A percentile compares a stretch with the other conserved stretches of the same genome.
Evolutionary conservation across 2,329 filamentous ascomycete genomes (phyloP).

Genomic region (Diaporthe sp.): DNA sequence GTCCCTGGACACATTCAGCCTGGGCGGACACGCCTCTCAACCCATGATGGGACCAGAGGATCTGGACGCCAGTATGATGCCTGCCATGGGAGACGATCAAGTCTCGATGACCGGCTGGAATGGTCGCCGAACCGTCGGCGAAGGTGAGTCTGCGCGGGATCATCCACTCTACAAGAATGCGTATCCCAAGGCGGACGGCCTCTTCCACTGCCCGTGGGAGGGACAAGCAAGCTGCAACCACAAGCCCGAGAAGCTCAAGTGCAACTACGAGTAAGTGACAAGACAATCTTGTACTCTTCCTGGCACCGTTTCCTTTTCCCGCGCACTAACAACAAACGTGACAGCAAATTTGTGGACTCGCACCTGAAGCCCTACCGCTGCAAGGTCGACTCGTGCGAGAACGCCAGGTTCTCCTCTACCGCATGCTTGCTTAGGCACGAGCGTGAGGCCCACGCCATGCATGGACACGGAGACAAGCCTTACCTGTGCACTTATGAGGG

Average conservation of each 20-base stretch:
- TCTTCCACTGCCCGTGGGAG: slow-evolving; percentile 94
- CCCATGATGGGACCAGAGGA: slow-evolving; percentile 55
- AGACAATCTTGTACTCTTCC: not conserved
- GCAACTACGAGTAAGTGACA: slow-evolving; percentile 96
- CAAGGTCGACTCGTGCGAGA: slow-evolving; percentile 86
- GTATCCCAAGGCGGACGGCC: slow-evolving; percentile 75
- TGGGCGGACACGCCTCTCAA: slow-evolving; percentile 40
- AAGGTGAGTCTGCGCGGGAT: slow-evolving; percentile 71
- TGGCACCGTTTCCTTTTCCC: not conserved
- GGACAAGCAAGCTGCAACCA: slow-evolving; percentile 81
- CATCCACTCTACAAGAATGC: slow-evolving; percentile 80
- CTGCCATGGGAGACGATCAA: slow-evolving; percentile 52
- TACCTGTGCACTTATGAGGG: slow-evolving; percentile 89
- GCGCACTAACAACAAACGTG: slow-evolving; percentile 39
- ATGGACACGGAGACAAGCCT: slow-evolving; percentile 93
- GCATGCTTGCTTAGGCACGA: slow-evolving; percentile 95
- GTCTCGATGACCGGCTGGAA: slow-evolving; percentile 55
- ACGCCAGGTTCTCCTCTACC: slow-evolving; percentile 92
- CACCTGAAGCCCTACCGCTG: slow-evolving; percentile 97
- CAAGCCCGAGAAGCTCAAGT: slow-evolving; percentile 96
- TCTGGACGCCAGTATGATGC: slow-evolving; percentile 51
- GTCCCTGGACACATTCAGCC: slow-evolving; percentile 36
- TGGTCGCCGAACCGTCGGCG: slow-evolving; percentile 62
- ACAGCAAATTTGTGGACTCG: slow-evolving; percentile 95
- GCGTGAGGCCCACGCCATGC: slow-evolving; percentile 94